Conservation (phyloP, 2,329 filamentous ascomycete genomes). For the Myotisia sp. region DNA sequence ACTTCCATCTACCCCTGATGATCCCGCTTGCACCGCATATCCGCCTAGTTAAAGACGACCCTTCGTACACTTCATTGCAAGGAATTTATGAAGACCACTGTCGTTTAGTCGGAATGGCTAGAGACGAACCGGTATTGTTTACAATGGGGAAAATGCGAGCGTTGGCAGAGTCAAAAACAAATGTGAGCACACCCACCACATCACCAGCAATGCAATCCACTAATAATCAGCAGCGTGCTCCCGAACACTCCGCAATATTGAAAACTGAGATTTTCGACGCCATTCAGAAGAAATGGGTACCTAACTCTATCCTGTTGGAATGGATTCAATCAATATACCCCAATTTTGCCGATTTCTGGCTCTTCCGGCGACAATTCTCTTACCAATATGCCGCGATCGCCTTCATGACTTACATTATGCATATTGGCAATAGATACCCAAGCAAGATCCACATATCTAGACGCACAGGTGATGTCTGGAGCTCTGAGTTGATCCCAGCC, state of each 20-base stretch:
- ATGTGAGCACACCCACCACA: slow-evolving; percentile 21
- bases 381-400: slow-evolving; percentile 91
- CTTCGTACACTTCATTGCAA: slow-evolving; percentile 86
- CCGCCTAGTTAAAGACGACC: slow-evolving; percentile 87
- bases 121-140: slow-evolving; percentile 89
- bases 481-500: slow-evolving; percentile 79
- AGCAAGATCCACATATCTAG: slow-evolving; percentile 89
- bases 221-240: slow-evolving; percentile 29
- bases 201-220: slow-evolving; percentile 7
- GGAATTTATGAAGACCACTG: slow-evolving; percentile 95
- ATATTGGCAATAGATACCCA: slow-evolving; percentile 90
- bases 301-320: slow-evolving; percentile 64
- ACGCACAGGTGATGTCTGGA: slow-evolving; percentile 85
- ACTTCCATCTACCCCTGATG: slow-evolving; percentile 93
- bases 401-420: slow-evolving; percentile 97
- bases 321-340: slow-evolving; percentile 84
- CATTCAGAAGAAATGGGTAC: slow-evolving; percentile 88
- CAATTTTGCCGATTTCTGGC: slow-evolving; percentile 87
- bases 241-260: slow-evolving; percentile 56
- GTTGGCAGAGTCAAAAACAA: slow-evolving; percentile 53
- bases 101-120: slow-evolving; percentile 68
- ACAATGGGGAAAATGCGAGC: slow-evolving; percentile 86
- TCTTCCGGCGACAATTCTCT: slow-evolving; percentile 92
- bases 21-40: slow-evolving; percentile 90
- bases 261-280: slow-evolving; percentile 85